Percentiles rank a stretch among this genome's conserved stretches.
These are phyloP conservation scores for Hemisphaericaspora nanyangensis DNA, from an alignment of 805 yeast genomes.

Conservation along the genomic window DNA sequence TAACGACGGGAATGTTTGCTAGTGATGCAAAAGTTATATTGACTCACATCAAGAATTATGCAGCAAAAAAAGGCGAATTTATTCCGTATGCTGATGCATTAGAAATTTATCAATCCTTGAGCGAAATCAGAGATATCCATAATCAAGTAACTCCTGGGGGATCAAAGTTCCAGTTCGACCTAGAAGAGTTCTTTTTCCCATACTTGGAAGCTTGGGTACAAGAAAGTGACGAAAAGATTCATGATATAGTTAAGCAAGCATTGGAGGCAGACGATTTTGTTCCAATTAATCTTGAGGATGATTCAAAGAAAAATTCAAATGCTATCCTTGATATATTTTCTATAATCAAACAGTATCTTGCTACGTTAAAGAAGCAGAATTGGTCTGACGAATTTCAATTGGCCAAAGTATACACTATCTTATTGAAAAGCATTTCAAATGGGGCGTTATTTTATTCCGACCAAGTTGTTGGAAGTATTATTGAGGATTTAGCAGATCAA, in stretches of 20 bases:
- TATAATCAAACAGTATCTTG: conserved; percentile 54
- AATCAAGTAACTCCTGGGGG: conserved; percentile 42
- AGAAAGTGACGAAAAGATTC: conserved; percentile 45
- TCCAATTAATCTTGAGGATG: conserved; percentile 43
- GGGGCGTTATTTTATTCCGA: conserved; percentile 52
- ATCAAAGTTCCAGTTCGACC: conserved; percentile 44
- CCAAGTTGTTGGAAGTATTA: conserved; percentile 31
- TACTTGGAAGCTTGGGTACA: conserved; percentile 35
- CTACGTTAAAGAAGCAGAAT: conserved; percentile 52
- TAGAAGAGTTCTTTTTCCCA: conserved; percentile 53
- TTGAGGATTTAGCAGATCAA: conserved; percentile 41
- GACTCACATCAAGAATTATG: conserved; percentile 44
- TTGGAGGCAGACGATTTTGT: conserved; percentile 55
- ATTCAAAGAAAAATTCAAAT: conserved; percentile 45
- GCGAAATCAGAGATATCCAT: conserved; percentile 50
- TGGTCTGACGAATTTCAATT: conserved; percentile 68
- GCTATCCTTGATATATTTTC: conserved; percentile 69
- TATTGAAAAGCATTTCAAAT: conserved; percentile 62
- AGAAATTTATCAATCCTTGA: conserved; percentile 50
- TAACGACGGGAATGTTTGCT: conserved; percentile 50
- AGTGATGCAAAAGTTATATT: conserved; percentile 52
- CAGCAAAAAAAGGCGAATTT: conserved; percentile 23
- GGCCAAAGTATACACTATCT: conserved; percentile 55
- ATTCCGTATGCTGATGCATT: conserved; percentile 54
- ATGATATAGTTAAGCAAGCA: conserved; percentile 50